phyloP scores from a whole-genome alignment of 2,329 filamentous ascomycete genomes.

The Sporothrix phasma region DNA sequence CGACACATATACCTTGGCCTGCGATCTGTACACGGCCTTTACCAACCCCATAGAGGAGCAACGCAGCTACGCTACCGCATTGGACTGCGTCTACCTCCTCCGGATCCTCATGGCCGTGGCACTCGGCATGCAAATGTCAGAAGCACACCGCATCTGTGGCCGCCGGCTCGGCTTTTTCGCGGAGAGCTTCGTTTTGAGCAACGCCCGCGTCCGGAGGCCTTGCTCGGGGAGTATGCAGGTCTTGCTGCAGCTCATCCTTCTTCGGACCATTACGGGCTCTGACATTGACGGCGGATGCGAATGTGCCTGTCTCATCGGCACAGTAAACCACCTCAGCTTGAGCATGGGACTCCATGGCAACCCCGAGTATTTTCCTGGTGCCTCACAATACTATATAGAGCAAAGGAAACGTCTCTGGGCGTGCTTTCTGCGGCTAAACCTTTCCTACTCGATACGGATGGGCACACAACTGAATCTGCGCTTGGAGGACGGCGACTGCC shows the following conservation, averaged over 20 bases:
- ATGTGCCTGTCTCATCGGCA: not conserved
- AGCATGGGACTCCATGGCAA: constrained; percentile 21
- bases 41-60: not conserved
- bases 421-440: constrained; percentile 17
- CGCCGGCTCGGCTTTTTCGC: constrained; percentile 8
- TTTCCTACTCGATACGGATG: constrained; percentile 19
- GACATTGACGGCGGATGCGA: constrained; percentile 11
- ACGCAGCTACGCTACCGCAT: not conserved
- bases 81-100: constrained; percentile 7
- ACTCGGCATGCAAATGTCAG: constrained; percentile 14
- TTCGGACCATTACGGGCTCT: constrained; percentile 3
- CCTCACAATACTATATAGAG: constrained; percentile 19
- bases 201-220: constrained; percentile 1
- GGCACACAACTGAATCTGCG: constrained; percentile 18
- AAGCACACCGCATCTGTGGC: constrained; percentile 9
- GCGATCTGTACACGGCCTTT: constrained; percentile 10
- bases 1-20: not conserved
- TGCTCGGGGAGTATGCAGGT: constrained; percentile 10
- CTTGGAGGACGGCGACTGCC: constrained; percentile 20
- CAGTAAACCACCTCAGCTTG: constrained; percentile 13
- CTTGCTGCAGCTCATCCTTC: constrained; percentile 7
- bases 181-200: constrained; percentile 1
- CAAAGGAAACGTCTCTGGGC: constrained; percentile 20
- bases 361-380: constrained; percentile 14
- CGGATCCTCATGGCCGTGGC: constrained; percentile 1